Evolutionary conservation across 768 basidiomycete genomes (phyloP).

Genomic region (Gymnopilus junonius): DNA sequence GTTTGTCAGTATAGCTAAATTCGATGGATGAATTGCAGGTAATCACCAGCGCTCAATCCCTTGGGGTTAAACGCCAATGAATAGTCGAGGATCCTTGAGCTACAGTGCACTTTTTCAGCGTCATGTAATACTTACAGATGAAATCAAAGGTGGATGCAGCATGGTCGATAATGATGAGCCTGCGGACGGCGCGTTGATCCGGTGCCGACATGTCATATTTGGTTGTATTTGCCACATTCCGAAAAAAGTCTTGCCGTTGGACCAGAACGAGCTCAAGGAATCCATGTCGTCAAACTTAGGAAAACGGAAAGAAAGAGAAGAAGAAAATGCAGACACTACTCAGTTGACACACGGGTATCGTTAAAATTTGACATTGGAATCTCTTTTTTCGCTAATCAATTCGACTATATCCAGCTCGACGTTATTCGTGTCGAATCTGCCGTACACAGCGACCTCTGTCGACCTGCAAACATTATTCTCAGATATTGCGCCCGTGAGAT

Average conservation of each 20-base stretch:
- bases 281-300: slow-evolving; percentile 16
- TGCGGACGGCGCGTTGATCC: no score
- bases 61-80: no score
- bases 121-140: no score
- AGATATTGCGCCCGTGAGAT: slow-evolving; percentile 91
- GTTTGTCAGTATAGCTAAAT: no score
- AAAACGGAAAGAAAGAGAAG: slow-evolving; percentile 26
- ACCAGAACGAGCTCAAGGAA: background rate
- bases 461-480: slow-evolving; percentile 94
- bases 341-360: background rate
- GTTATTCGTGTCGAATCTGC: slow-evolving; percentile 91
- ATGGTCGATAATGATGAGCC: no score
- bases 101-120: no score
- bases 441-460: slow-evolving; percentile 87
- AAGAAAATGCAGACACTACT: slow-evolving; percentile 2
- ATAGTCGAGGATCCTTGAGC: no score
- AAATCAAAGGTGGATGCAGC: no score
- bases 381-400: background rate
- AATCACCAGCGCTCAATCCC: no score
- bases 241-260: background rate
- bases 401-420: slow-evolving; percentile 64
- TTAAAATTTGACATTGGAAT: background rate
- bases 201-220: background rate
- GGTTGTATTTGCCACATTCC: background rate
- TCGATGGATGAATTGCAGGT: no score